A percentile compares a stretch with the other conserved stretches of the same genome.
Conservation (phyloP, 306 rosid species). For the Styphnolobium japonicum region DNA sequence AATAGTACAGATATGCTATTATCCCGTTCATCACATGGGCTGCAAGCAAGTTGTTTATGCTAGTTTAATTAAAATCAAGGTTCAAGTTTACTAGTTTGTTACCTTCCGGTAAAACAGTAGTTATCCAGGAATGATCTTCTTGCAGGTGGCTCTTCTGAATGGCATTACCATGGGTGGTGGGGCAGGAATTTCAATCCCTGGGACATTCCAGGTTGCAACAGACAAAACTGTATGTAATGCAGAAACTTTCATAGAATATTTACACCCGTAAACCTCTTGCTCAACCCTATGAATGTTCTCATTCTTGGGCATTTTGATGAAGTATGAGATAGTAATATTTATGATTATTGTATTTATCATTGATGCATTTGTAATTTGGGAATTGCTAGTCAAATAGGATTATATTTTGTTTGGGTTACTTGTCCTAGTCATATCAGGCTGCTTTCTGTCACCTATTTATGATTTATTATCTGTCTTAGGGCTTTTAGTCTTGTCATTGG, state of each 20-base stretch:
- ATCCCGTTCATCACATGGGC: neutral
- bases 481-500: no score
- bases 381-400: neutral
- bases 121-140: constrained; percentile 17
- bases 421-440: no score
- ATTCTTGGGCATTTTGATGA: neutral
- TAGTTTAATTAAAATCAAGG: constrained; percentile 5
- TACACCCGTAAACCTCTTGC: neutral
- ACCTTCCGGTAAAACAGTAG: neutral
- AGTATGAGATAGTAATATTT: neutral
- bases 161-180: constrained; percentile 99
- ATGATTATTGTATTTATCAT: neutral
- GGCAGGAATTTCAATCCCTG: constrained; percentile 88
- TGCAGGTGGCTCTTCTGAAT: constrained; percentile 84
- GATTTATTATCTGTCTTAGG: no score
- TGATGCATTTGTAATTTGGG: neutral
- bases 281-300: neutral
- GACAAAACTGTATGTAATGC: constrained; percentile 72
- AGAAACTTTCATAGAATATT: constrained; percentile 6
- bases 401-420: neutral
- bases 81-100: constrained; percentile 1
- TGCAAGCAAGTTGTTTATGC: neutral
- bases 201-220: constrained; percentile 80
- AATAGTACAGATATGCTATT: neutral
- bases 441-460: no score